phyloP scores from a whole-genome alignment of 768 basidiomycete genomes.

The Boletus pseudo-olivaceus region DNA sequence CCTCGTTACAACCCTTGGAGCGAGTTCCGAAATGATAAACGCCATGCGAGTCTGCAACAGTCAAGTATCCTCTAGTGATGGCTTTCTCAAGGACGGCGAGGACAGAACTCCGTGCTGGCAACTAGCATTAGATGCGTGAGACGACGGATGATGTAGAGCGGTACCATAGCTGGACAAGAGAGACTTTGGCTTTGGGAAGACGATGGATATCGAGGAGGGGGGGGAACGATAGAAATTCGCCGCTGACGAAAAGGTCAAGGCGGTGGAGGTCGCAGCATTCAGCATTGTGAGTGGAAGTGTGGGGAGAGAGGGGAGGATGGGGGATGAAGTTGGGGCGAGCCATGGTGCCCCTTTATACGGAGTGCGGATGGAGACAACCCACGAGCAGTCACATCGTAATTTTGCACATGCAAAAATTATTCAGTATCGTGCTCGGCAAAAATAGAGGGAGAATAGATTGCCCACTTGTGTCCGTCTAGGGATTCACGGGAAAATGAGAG shows the following conservation, averaged over 20 bases:
- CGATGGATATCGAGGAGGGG: conserved; percentile 30
- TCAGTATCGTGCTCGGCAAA: conserved; percentile 26
- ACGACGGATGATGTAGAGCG: neutral
- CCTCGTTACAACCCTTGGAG: conserved; percentile 58
- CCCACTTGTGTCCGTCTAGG: conserved; percentile 29
- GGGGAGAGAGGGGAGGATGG: neutral
- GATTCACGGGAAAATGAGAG: conserved; percentile 34
- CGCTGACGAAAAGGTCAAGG: conserved; percentile 29
- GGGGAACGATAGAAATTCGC: conserved; percentile 34
- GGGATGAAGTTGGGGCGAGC: conserved; percentile 8
- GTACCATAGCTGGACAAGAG: conserved; percentile 29
- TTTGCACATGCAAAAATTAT: conserved; percentile 26
- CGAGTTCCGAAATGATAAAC: conserved; percentile 56
- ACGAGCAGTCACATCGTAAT: conserved; percentile 22
- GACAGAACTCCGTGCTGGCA: conserved; percentile 56
- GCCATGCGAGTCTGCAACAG: conserved; percentile 59
- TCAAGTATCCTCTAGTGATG: conserved; percentile 56
- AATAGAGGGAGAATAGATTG: conserved; percentile 34
- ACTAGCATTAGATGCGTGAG: conserved; percentile 3
- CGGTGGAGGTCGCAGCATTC: conserved; percentile 30
- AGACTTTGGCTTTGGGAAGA: conserved; percentile 28
- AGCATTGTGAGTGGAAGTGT: conserved; percentile 19
- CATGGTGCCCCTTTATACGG: conserved; percentile 32
- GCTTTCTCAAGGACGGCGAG: conserved; percentile 56
- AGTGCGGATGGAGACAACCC: conserved; percentile 18